Evolutionary conservation across 2,329 filamentous ascomycete species (phyloP).

Genomic region (Alternaria novae-zelandiae): DNA sequence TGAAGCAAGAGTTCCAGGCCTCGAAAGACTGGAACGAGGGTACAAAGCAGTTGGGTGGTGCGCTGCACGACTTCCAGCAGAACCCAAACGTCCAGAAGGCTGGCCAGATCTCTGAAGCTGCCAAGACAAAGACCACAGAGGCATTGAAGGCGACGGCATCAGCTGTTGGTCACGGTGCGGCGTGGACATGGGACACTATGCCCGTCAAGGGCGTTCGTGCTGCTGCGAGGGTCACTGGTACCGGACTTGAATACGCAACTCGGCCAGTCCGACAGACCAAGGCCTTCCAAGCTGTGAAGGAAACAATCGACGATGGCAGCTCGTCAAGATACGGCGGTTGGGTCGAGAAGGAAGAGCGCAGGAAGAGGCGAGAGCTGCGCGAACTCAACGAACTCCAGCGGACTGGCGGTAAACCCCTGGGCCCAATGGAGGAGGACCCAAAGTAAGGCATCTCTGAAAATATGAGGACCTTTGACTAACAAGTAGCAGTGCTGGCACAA

Average conservation of each 20-base stretch:
- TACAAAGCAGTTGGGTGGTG: slow-evolving; percentile 89
- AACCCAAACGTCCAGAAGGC: slow-evolving; percentile 89
- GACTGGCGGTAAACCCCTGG: slow-evolving; percentile 54
- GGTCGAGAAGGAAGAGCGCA: slow-evolving; percentile 94
- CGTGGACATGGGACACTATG: slow-evolving; percentile 96
- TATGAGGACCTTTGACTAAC: slow-evolving; percentile 9
- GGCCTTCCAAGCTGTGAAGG: slow-evolving; percentile 89
- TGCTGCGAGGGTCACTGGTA: slow-evolving; percentile 83
- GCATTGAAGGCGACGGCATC: slow-evolving; percentile 86
- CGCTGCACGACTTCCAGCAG: slow-evolving; percentile 89
- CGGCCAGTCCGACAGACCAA: slow-evolving; percentile 93
- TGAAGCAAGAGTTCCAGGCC: slow-evolving; percentile 90
- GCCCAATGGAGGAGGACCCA: slow-evolving; percentile 81
- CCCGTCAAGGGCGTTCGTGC: slow-evolving; percentile 91
- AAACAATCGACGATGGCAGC: slow-evolving; percentile 96
- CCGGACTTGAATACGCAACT: slow-evolving; percentile 91
- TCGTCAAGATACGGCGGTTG: slow-evolving; percentile 96
- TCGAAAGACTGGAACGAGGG: slow-evolving; percentile 99
- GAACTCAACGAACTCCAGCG: slow-evolving; percentile 66
- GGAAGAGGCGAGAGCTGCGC: slow-evolving; percentile 75
- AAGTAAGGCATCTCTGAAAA: slow-evolving; percentile 66
- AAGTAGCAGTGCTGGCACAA: slow-evolving; percentile 79
- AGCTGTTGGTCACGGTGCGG: slow-evolving; percentile 86
- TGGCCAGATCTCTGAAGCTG: slow-evolving; percentile 81
- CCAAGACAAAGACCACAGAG: slow-evolving; percentile 76